phyloP scores from a whole-genome alignment of 2,329 filamentous ascomycete species.

The Verticillium alfalfae region DNA sequence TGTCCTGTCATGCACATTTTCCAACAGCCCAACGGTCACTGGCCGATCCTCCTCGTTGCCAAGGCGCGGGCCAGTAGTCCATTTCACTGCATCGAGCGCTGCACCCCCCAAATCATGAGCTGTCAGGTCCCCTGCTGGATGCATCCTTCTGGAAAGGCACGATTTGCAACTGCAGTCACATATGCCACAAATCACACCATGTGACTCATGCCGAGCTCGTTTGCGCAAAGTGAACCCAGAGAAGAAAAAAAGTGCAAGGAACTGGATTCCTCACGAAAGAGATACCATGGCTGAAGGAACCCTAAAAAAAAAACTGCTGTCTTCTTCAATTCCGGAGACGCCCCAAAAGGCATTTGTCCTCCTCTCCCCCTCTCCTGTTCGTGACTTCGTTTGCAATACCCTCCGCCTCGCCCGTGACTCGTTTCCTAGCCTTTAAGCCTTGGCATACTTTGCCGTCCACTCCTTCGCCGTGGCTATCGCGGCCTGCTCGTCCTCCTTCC shows the following conservation, averaged over 20 bases:
- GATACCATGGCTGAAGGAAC: neutral
- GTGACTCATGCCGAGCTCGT: neutral
- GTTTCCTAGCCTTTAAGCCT: constrained; percentile 24
- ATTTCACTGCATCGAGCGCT: neutral
- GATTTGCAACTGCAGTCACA: neutral
- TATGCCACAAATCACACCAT: neutral
- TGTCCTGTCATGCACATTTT: neutral
- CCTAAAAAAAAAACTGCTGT: neutral
- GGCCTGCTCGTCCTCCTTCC: constrained; percentile 92
- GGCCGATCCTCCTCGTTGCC: neutral
- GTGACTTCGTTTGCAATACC: neutral
- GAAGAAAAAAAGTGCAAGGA: neutral
- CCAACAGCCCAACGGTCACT: neutral
- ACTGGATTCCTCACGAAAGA: neutral
- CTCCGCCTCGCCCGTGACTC: too few relatives aligned
- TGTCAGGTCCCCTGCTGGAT: too few relatives aligned
- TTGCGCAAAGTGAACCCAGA: neutral
- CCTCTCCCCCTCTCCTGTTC: neutral
- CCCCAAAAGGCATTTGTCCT: neutral
- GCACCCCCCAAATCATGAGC: neutral
- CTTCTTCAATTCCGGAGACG: neutral
- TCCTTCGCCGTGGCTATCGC: constrained; percentile 89
- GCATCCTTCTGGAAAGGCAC: too few relatives aligned
- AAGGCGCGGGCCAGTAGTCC: neutral
- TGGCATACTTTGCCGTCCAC: constrained; percentile 83